Base-by-base conservation (phyloP, 768 basidiomycete species). In the Tylopilus vinaceipallidus region DNA sequence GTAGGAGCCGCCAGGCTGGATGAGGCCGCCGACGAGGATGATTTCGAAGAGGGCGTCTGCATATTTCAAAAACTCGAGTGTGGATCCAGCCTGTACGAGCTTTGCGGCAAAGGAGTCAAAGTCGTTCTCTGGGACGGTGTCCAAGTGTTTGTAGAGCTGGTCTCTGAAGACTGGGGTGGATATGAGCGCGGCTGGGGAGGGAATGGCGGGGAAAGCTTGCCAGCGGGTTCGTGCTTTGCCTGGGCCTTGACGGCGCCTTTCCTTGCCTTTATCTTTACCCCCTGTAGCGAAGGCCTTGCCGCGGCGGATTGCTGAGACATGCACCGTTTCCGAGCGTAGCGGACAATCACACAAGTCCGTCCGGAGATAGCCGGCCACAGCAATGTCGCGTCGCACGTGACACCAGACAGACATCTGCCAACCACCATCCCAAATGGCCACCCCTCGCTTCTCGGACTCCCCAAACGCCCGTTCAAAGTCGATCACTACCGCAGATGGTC, bases 51-150 rank as follows among this genome's bases (percentile, higher is more conserved):
- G 85, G 48, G 87, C 80, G 61, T 97, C 94, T 72, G 92, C 90
- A 85, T 98, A 98, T 75, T 97, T 97, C 71, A 95, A 84, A 64
- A 84, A 87, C 73, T 99, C 97, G 69, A 99, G 88, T 42, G 90
- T 86, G 22, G 87, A 83, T 36, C 95, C 95, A 49, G 95, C 94
- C 70, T 89, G 87, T 59, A 93, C 80, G 62, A 99, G 83, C 72
- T 92, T 92, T 62, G 83, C 78, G 38, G 85, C 71, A 67, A 88
- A 84, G 12, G 81, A 75, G 57, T 95, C 93, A 68, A 92, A 94
- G 64, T 94, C 91, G 68, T 76, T 79, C 48, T 79, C 77, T 20
- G 81, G 78, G 40, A 91, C 84, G 24, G 88, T 85, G 75, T 93
- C 90, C 39, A 95, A 81, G 60, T 93, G 84, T 71, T 92, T 92